phyloP scores from a whole-genome alignment of 805 yeast species.

The Wickerhamiella domercqiae region DNA sequence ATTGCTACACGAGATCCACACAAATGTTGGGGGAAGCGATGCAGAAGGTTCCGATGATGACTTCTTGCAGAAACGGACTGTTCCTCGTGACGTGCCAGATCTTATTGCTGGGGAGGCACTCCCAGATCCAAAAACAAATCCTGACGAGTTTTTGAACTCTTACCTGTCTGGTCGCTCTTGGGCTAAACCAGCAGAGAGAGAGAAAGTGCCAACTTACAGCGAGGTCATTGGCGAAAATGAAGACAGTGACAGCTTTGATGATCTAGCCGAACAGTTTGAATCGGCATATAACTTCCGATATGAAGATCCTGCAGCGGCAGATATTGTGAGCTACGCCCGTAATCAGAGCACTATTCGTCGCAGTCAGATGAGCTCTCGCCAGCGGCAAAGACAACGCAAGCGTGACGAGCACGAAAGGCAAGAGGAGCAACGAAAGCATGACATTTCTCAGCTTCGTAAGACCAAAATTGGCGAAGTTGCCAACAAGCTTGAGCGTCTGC shows the following conservation, averaged over 20 bases:
- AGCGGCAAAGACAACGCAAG: conserved; percentile 64
- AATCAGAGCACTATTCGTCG: conserved; percentile 80
- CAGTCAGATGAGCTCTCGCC: conserved; percentile 55
- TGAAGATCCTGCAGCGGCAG: conserved; percentile 83
- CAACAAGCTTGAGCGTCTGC: conserved; percentile 50
- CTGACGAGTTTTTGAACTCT: conserved; percentile 55
- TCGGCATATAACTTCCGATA: conserved; percentile 87
- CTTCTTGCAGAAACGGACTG: conserved; percentile 49
- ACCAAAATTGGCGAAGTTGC: conserved; percentile 63
- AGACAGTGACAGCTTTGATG: conserved; percentile 78
- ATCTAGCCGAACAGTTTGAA: conserved; percentile 82
- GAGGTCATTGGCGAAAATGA: conserved; percentile 34
- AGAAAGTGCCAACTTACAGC: conserved; percentile 22
- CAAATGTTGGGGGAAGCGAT: conserved; percentile 30
- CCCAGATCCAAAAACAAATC: conserved; percentile 53
- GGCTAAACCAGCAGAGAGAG: conserved; percentile 57
- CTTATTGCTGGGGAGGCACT: no score
- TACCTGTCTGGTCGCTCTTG: conserved; percentile 72
- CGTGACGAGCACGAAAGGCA: conserved; percentile 38
- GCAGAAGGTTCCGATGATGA: conserved; percentile 29
- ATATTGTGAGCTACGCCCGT: conserved; percentile 89
- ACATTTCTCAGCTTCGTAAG: conserved; percentile 54
- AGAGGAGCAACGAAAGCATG: conserved; percentile 40
- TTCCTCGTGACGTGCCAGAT: conserved; percentile 21
- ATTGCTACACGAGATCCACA: conserved; percentile 61